Conservation (phyloP, 2,329 filamentous ascomycete genomes). For the Paramyrothecium sp. region DNA sequence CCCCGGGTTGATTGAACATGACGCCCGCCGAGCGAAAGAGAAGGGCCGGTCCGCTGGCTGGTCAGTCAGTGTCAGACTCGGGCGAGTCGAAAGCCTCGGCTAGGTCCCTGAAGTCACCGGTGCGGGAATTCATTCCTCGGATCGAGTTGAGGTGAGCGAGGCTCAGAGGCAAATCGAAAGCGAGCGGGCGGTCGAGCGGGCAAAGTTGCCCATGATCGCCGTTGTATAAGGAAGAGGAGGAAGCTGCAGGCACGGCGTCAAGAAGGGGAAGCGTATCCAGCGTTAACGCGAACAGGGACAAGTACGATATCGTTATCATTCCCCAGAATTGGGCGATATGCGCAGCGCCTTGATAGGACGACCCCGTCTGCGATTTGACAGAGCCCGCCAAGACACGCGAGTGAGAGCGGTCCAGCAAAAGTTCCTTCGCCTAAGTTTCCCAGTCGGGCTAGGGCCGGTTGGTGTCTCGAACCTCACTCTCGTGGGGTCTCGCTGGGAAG, state of each 20-base stretch:
- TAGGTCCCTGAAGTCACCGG: constrained; percentile 30
- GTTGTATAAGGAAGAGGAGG: constrained; percentile 22
- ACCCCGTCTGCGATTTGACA: constrained; percentile 10
- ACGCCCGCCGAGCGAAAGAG: constrained; percentile 30
- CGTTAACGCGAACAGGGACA: constrained; percentile 18
- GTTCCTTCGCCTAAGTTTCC: constrained; percentile 36
- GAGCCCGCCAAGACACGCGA: constrained; percentile 31
- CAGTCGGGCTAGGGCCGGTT: constrained; percentile 32
- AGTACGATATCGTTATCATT: constrained; percentile 27
- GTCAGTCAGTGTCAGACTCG: constrained; percentile 33
- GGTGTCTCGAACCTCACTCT: constrained; percentile 16
- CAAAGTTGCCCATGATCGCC: constrained; percentile 35
- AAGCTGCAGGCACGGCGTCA: constrained; percentile 12
- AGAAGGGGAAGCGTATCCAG: constrained; percentile 14
- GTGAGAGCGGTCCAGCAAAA: constrained; percentile 36
- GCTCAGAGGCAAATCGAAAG: constrained; percentile 27
- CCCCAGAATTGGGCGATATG: constrained; percentile 29
- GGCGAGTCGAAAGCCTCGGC: constrained; percentile 36
- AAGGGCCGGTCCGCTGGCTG: constrained; percentile 30
- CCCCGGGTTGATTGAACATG: constrained; percentile 35
- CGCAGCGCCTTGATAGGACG: constrained; percentile 11
- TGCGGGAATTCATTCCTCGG: constrained; percentile 35
- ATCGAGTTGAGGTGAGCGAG: constrained; percentile 25
- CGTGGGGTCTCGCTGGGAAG: constrained; percentile 19
- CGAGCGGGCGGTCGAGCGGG: constrained; percentile 26